These are phyloP conservation scores for Hyaloperonospora brassicae DNA, from an alignment of 352 stramenopile genomes.

Conservation along the genomic window DNA sequence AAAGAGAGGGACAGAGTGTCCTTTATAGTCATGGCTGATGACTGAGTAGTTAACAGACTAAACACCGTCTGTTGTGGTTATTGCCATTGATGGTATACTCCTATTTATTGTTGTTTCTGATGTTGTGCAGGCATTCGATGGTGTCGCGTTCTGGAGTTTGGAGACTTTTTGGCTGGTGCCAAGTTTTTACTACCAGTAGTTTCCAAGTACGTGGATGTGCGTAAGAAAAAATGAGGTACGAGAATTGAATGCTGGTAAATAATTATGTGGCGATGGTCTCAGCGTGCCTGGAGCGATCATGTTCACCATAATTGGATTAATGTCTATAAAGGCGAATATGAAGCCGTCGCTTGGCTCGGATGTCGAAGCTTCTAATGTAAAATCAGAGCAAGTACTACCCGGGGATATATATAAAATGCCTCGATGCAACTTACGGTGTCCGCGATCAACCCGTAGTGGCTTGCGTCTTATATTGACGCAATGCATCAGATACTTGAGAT, in stretches of 20 bases:
- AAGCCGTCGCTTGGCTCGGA: slow-evolving; percentile 66
- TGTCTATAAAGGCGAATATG: slow-evolving; percentile 72
- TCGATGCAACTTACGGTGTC: slow-evolving; percentile 84
- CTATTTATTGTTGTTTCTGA: too few species aligned
- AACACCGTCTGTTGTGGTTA: too few species aligned
- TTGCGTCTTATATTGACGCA: slow-evolving; percentile 80
- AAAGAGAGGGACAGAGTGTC: too few species aligned
- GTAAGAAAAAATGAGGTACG: too few species aligned
- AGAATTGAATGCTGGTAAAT: background rate
- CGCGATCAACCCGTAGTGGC: slow-evolving; percentile 74
- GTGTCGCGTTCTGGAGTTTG: slow-evolving; percentile 86
- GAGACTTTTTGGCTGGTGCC: slow-evolving; percentile 74
- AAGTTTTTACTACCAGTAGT: too few species aligned
- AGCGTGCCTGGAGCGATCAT: slow-evolving; percentile 80
- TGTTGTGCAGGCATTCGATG: slow-evolving; percentile 67
- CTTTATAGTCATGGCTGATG: too few species aligned
- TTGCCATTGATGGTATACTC: too few species aligned
- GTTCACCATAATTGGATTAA: slow-evolving; percentile 81
- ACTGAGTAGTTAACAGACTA: too few species aligned
- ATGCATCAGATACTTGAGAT: slow-evolving; percentile 79
- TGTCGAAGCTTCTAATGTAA: slow-evolving; percentile 35
- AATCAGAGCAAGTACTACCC: slow-evolving; percentile 40
- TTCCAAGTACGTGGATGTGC: too few species aligned
- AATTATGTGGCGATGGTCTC: slow-evolving; percentile 5
- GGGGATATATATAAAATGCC: slow-evolving; percentile 70